Evolutionary conservation across 73 alveolate genomes (phyloP).

Genomic region (Paramecium sexaurelia): DNA sequence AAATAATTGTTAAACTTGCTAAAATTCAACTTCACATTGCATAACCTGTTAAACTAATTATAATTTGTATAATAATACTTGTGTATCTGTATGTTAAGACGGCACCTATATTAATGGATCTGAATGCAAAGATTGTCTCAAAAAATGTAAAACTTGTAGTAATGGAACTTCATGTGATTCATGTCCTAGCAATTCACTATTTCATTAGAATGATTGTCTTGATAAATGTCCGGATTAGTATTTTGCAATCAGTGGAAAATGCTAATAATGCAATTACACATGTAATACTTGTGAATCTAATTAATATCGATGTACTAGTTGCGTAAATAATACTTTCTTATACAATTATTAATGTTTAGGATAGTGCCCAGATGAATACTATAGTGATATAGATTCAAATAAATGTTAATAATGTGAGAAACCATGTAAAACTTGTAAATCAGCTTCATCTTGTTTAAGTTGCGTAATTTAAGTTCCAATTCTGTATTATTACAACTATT

Average conservation of each 20-base stretch:
- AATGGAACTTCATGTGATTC: background rate
- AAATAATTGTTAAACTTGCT: constrained; percentile 5
- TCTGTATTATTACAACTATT: background rate
- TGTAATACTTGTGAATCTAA: background rate
- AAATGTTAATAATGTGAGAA: background rate
- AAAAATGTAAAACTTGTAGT: constrained; percentile 6
- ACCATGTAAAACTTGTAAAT: constrained; percentile 2
- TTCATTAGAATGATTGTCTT: background rate
- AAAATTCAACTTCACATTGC: background rate
- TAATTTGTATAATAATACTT: background rate
- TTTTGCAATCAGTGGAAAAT: background rate
- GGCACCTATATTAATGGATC: background rate
- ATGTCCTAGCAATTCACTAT: background rate
- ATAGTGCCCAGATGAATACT: background rate
- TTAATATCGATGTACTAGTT: background rate
- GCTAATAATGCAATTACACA: background rate
- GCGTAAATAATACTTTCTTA: background rate
- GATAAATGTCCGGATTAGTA: constrained; percentile 1
- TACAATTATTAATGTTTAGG: background rate
- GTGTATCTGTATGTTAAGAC: background rate
- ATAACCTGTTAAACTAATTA: background rate
- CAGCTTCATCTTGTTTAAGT: background rate
- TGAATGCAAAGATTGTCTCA: background rate
- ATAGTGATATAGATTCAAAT: background rate
- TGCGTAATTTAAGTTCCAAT: background rate